Percentiles rank a stretch among this genome's conserved stretches.
phyloP scores from a whole-genome alignment of 1,139 yeast species.

The Hansenula lynferdii region DNA sequence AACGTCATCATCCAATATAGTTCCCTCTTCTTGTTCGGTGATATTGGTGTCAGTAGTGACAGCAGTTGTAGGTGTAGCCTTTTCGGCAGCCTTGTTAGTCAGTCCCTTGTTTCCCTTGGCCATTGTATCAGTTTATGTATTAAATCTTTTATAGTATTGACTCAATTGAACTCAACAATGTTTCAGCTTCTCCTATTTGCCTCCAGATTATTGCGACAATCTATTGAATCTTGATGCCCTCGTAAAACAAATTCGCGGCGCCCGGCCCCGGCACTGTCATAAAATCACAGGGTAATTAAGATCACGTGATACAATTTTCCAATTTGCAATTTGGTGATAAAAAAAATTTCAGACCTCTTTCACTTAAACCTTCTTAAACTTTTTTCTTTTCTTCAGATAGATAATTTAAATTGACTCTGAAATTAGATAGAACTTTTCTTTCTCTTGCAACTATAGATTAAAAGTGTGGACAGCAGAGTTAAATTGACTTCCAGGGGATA shows the following conservation, averaged over 20 bases:
- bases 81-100: conserved; percentile 5
- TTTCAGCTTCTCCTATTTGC: neutral
- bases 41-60: neutral
- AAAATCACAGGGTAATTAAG: no score
- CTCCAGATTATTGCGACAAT: no score
- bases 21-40: neutral
- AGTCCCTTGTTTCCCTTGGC: conserved; percentile 8
- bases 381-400: conserved; percentile 19
- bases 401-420: conserved; percentile 39
- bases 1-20: neutral
- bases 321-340: neutral
- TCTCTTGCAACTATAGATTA: conserved; percentile 32
- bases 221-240: no score
- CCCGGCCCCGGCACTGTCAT: no score
- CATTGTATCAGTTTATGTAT: neutral
- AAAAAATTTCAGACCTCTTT: neutral
- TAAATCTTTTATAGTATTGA: neutral
- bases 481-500: conserved; percentile 27
- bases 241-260: neutral
- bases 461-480: conserved; percentile 75
- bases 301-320: neutral
- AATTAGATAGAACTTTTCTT: conserved; percentile 53
- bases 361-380: neutral
- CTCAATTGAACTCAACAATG: no score
- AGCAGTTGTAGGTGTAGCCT: neutral